These are phyloP conservation scores for Leucocoprinus leucothites DNA, from an alignment of 768 basidiomycete species.

Conservation along the genomic window DNA sequence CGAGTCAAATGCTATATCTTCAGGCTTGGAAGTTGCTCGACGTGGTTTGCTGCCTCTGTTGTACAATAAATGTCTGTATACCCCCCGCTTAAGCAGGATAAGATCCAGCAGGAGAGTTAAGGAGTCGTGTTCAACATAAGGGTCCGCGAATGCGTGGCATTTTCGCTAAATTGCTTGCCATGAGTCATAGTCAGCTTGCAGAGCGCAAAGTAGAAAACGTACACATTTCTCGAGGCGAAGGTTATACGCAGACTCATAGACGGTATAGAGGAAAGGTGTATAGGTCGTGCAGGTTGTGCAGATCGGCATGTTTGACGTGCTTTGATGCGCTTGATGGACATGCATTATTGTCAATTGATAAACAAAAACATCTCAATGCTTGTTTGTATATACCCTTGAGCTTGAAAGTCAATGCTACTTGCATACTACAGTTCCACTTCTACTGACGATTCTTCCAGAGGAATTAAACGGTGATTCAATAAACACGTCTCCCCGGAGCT, in stretches of 20 bases:
- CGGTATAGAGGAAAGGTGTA: constrained; percentile 72
- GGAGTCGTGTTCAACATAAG: constrained; percentile 82
- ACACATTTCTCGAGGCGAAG: constrained; percentile 84
- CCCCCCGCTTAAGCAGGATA: constrained; percentile 76
- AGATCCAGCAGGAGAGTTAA: constrained; percentile 75
- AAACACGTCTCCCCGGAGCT: too few relatives aligned
- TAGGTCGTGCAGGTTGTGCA: constrained; percentile 73
- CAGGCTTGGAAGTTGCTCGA: constrained; percentile 23
- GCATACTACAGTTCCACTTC: too few relatives aligned
- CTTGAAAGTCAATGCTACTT: too few relatives aligned
- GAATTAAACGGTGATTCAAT: too few relatives aligned
- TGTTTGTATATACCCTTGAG: too few relatives aligned
- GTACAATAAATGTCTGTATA: constrained; percentile 79
- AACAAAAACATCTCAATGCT: too few relatives aligned
- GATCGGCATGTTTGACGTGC: constrained; percentile 62
- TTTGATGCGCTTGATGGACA: too few relatives aligned
- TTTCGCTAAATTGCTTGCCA: constrained; percentile 33
- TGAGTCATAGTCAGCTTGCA: background rate
- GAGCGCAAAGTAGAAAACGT: constrained; percentile 24
- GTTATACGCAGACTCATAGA: constrained; percentile 77
- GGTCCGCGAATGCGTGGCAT: constrained; percentile 74
- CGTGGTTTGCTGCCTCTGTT: constrained; percentile 72
- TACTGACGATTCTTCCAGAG: too few relatives aligned
- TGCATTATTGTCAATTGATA: too few relatives aligned
- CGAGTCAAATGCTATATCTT: background rate